Conservation (phyloP, 768 basidiomycete species). For the Gelatoporia subvermispora region DNA sequence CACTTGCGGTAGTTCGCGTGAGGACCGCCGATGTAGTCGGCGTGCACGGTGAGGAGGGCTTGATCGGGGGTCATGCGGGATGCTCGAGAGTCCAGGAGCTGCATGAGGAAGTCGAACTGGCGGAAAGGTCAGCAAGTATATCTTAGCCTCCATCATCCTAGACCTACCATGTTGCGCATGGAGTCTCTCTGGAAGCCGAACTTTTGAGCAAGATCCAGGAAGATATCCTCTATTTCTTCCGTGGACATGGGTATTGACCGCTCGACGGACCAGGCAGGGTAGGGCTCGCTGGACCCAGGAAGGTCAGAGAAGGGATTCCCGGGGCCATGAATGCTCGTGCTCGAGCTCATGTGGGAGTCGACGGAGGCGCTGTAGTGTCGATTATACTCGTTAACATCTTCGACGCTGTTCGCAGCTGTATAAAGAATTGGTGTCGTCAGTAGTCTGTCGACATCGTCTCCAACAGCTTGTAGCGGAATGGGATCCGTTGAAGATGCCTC, state of each 20-base stretch:
- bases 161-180: slow-evolving; percentile 85
- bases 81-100: slow-evolving; percentile 94
- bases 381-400: slow-evolving; percentile 22
- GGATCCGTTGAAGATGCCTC: slow-evolving; percentile 8
- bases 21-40: slow-evolving; percentile 98
- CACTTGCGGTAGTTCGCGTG: slow-evolving; percentile 99
- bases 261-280: slow-evolving; percentile 93
- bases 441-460: background rate
- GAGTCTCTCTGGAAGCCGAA: slow-evolving; percentile 97
- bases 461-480: background rate
- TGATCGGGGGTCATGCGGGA: slow-evolving; percentile 97
- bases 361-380: slow-evolving; percentile 29
- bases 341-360: slow-evolving; percentile 28
- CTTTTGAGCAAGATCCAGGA: slow-evolving; percentile 96
- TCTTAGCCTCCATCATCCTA: background rate
- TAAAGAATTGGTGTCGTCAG: slow-evolving; percentile 3
- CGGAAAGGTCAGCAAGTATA: slow-evolving; percentile 9
- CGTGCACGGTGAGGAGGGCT: slow-evolving; percentile 92
- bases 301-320: slow-evolving; percentile 23
- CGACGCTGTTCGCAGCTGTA: slow-evolving; percentile 23
- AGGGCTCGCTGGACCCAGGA: slow-evolving; percentile 50
- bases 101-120: slow-evolving; percentile 97
- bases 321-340: slow-evolving; percentile 17
- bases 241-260: slow-evolving; percentile 94
- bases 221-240: slow-evolving; percentile 98